Base-by-base conservation (phyloP, 2,329 filamentous ascomycete genomes). In the Knufia petricola region DNA sequence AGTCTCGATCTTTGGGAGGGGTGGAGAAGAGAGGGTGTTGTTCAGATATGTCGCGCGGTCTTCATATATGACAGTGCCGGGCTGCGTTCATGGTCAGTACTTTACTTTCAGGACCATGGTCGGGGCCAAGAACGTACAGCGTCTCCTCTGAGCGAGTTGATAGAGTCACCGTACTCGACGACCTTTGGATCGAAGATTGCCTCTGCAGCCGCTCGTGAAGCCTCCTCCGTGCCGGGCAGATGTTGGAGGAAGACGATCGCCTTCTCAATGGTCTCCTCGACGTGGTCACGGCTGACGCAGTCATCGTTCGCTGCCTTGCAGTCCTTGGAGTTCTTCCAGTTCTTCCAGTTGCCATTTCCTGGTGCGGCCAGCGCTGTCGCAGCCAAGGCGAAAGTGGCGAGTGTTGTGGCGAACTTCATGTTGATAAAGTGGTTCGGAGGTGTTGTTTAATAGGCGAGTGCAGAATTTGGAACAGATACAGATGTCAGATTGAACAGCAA, bases 1-100 rank as follows among this genome's bases (percentile, higher is more conserved):
- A n/a, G 45, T 51, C 2, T 38, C 50, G 23, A 55, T 30, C 4
- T 32, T 24, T 12, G 44, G 45, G 20, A 53, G 45, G 17, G 51
- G 39, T 26, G 45, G 45, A 9, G 44, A 21, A 13, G 45, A 42
- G 17, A 49, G 28, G 10, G 49, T 51, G 24, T 51, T 45, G 12
- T 21, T 42, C 19, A 51, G 24, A 31, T 51, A 51, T 13, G 17
- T 48, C n/a, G 4, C 28, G 17, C 23, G 38, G 28, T 45, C 49
- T 21, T 37, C 43, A n/a, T 49, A 36, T 24, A 51, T 39, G n/a
- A 23, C 20, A 3, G 45, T 48, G 15, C 49, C 49, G n/a, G 49
- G 23, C 44, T 42, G 20, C 23, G 13, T 15, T 28, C 13, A 30
- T 17, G 54, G 9, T 46, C 66, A 63, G 51, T 66, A 63, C 36